Evolutionary conservation across 2,329 filamentous ascomycete species (phyloP).

Genomic region (Fusarium falciforme): DNA sequence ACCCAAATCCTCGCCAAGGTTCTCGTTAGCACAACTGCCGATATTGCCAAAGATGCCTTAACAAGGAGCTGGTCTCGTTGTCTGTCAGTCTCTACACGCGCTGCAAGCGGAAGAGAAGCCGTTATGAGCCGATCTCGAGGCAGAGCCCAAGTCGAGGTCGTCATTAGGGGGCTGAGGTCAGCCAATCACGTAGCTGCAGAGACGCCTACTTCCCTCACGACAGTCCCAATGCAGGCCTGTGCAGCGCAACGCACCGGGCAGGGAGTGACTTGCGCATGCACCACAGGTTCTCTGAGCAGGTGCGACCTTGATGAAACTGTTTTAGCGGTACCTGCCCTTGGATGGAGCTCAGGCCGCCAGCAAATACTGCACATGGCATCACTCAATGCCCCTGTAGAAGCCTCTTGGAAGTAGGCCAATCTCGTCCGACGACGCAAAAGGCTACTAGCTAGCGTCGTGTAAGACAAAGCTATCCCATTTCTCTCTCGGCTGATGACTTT

Average conservation of each 20-base stretch:
- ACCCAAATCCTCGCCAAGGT: background rate
- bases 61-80: background rate
- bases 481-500: background rate
- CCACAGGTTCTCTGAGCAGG: slow-evolving; percentile 29
- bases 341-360: background rate
- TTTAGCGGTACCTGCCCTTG: background rate
- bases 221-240: slow-evolving; percentile 27
- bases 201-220: slow-evolving; percentile 22
- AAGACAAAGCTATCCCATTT: background rate
- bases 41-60: background rate
- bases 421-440: background rate
- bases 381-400: background rate
- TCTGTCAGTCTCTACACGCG: background rate
- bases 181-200: slow-evolving; percentile 30
- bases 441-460: background rate
- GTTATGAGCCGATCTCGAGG: slow-evolving; percentile 23
- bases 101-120: background rate
- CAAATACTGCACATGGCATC: background rate
- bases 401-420: background rate
- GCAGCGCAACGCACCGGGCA: slow-evolving; percentile 22
- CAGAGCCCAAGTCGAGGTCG: slow-evolving; percentile 31
- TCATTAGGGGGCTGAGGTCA: slow-evolving; percentile 27
- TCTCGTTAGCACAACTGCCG: background rate
- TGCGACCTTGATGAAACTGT: slow-evolving; percentile 11
- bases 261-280: slow-evolving; percentile 24